These are phyloP conservation scores for Suhomyces maxii DNA, from an alignment of 1,139 yeast species.

Conservation along the genomic window DNA sequence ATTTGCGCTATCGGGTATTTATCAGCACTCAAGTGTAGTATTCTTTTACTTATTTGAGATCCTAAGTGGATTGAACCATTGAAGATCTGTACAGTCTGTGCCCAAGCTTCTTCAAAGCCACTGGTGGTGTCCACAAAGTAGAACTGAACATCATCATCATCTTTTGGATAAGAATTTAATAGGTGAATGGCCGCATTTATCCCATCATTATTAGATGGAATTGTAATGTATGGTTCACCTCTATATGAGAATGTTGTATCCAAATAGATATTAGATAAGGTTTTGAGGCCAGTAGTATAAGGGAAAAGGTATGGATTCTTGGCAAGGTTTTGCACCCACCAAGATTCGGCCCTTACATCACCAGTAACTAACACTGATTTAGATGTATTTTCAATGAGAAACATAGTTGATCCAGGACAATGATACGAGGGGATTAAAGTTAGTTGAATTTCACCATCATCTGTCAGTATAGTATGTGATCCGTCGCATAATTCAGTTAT, in stretches of 20 bases:
- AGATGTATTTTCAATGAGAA: constrained; percentile 40
- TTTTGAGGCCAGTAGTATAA: constrained; percentile 34
- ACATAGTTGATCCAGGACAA: constrained; percentile 65
- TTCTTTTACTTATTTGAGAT: constrained; percentile 21
- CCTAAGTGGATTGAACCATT: constrained; percentile 36
- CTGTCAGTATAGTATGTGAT: constrained; percentile 13
- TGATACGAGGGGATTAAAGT: constrained; percentile 50
- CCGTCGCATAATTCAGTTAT: constrained; percentile 18
- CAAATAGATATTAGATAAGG: constrained; percentile 49
- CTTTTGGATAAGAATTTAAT: constrained; percentile 43
- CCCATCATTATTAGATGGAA: constrained; percentile 46
- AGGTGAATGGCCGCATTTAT: constrained; percentile 33
- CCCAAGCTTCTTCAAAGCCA: constrained; percentile 62
- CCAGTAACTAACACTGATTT: constrained; percentile 54
- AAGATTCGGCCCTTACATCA: constrained; percentile 57
- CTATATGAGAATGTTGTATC: constrained; percentile 59
- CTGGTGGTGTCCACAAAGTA: constrained; percentile 41
- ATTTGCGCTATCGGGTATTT: not conserved
- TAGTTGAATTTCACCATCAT: constrained; percentile 8
- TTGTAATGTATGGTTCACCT: constrained; percentile 49
- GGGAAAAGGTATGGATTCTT: constrained; percentile 46
- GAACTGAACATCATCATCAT: constrained; percentile 40
- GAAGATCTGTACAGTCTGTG: constrained; percentile 34
- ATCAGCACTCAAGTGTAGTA: constrained; percentile 3
- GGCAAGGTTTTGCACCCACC: constrained; percentile 47